Conservation (phyloP, 106 monocot genomes). For the Phalaenopsis aphrodite region DNA sequence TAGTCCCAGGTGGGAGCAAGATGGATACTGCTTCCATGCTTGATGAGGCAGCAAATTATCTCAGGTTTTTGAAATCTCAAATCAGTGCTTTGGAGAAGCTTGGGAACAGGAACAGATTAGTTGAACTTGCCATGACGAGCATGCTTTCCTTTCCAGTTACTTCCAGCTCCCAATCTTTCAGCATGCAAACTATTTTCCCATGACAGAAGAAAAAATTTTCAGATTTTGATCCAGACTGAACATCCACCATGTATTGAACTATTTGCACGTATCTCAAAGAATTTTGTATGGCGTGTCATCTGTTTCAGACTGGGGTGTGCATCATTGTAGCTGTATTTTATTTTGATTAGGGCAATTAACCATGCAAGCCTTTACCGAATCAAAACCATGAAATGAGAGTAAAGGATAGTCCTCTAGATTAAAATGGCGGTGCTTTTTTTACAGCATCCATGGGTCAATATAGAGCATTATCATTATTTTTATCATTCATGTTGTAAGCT, state of each 20-base stretch:
- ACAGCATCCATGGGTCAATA: not conserved
- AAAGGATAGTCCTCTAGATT: not conserved
- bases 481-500: not conserved
- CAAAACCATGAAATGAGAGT: not conserved
- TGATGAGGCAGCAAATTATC: constrained; percentile 81
- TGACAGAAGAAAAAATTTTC: too few species aligned
- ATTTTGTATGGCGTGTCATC: not conserved
- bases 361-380: not conserved
- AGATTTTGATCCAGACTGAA: not conserved
- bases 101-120: not conserved
- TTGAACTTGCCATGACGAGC: not conserved
- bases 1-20: constrained; percentile 75
- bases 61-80: constrained; percentile 81
- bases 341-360: not conserved
- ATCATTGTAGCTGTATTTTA: not conserved
- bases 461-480: not conserved
- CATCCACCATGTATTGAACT: constrained; percentile 2
- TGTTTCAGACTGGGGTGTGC: not conserved
- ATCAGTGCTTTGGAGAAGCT: constrained; percentile 38
- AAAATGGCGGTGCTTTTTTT: not conserved
- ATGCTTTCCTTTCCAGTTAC: not conserved
- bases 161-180: not conserved
- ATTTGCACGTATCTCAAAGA: not conserved
- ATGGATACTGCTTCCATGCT: constrained; percentile 96
- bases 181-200: constrained; percentile 1